Percentiles rank a stretch among this genome's conserved stretches.
phyloP scores from a whole-genome alignment of 176 grass and related monocot genomes.

The Microstegium vimineum region DNA sequence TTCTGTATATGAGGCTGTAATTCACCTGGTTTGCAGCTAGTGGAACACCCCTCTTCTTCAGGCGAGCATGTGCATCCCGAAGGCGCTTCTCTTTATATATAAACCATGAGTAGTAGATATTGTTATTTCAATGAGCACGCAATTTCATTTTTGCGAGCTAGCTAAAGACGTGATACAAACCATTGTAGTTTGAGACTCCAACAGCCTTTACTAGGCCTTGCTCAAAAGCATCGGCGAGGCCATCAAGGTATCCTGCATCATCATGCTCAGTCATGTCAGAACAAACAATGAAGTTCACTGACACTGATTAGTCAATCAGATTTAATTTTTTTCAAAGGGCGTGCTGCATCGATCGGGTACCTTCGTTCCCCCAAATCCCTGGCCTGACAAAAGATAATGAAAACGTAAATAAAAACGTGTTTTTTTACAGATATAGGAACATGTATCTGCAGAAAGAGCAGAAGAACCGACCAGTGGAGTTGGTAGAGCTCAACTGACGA shows the following conservation, averaged over 20 bases:
- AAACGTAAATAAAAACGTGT: background rate
- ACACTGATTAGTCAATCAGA: background rate
- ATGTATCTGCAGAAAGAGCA: background rate
- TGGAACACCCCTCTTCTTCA: slow-evolving; percentile 76
- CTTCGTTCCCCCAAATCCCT: slow-evolving; percentile 93
- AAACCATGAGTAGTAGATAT: background rate
- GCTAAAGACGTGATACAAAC: slow-evolving; percentile 32
- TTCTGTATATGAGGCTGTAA: slow-evolving; percentile 72
- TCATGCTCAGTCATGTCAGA: slow-evolving; percentile 33
- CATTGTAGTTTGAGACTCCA: slow-evolving; percentile 92
- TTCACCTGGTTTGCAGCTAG: slow-evolving; percentile 78
- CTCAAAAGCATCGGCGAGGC: slow-evolving; percentile 89
- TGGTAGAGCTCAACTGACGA: slow-evolving; percentile 91
- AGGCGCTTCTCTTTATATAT: slow-evolving; percentile 48
- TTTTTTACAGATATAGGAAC: background rate
- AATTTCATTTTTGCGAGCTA: background rate
- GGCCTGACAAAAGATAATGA: slow-evolving; percentile 58
- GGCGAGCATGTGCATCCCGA: slow-evolving; percentile 53
- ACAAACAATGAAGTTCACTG: background rate
- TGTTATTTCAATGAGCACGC: background rate
- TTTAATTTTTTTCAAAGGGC: background rate
- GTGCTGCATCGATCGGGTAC: slow-evolving; percentile 27
- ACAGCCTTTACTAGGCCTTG: slow-evolving; percentile 90
- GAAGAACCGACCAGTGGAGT: slow-evolving; percentile 69
- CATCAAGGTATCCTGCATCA: slow-evolving; percentile 73